Base-by-base conservation (phyloP, 768 basidiomycete species). In the Hygrophoropsis aurantiaca region DNA sequence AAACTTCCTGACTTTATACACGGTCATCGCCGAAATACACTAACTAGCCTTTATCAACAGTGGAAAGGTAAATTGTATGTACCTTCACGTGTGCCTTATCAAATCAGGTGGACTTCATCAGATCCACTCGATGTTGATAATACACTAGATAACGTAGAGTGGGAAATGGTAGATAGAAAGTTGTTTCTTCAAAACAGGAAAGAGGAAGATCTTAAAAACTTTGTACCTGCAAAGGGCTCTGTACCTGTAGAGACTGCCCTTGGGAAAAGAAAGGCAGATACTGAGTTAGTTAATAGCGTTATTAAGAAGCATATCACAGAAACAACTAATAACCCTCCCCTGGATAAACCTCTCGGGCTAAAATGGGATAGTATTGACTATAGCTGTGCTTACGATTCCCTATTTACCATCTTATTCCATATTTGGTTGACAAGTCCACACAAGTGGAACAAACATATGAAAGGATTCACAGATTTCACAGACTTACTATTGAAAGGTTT, bases 371-470 rank as follows among this genome's bases (percentile, higher is more conserved):
- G 55, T 18, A 60, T 27, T 13, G 49, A 60, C 43, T 56, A 62
- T 30, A 67, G 66, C 33, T 69, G 66, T 56, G 59, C 61, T 9
- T 69, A 69, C 55, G 67, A 69, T 43, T n/a, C 57, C 11, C 27
- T 58, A 3, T 43, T 68, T 21, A 47, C 57, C 1, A 43, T 58
- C 4, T 37, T 68, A 5, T 59, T 44, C 45, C 39, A 56, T 38
- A 39, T 61, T 11, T 64, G 57, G 61, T 13, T 7, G 27, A 13
- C 6, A 30, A 6, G 13, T 13, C 27, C 27, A 30, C 27, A 13
- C 13, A 6, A 69, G 7, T 30, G 27, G 27, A 30, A 13, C 13
- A 30, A 30, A 30, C 6, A 6, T 7, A 7, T 30, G 6, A 30
- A 30, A 6, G 27, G 27, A 30, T 13, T 30, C 13, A 13, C 7